Percentiles rank a stretch among this genome's conserved stretches.
Evolutionary conservation across 2,329 filamentous ascomycete species (phyloP).

Genomic region (Colletotrichum higginsianum): DNA sequence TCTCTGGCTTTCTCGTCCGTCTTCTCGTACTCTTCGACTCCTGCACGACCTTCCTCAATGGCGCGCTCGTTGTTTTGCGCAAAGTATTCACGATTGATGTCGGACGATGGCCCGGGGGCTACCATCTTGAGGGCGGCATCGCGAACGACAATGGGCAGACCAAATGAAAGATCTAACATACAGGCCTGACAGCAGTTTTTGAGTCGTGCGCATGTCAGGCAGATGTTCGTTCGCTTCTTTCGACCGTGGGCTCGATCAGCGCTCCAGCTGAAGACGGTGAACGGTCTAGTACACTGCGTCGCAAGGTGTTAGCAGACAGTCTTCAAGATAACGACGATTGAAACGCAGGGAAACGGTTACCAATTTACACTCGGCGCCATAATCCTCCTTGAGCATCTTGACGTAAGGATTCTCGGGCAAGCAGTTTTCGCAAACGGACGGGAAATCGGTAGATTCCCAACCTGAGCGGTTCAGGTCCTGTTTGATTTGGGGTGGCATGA

Average conservation of each 20-base stretch:
- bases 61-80: conserved; percentile 97
- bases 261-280: conserved; percentile 96
- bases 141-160: conserved; percentile 92
- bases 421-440: conserved; percentile 91
- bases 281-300: conserved; percentile 85
- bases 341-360: conserved; percentile 47
- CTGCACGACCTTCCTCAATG: conserved; percentile 90
- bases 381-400: conserved; percentile 98
- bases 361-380: conserved; percentile 88
- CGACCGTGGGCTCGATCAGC: conserved; percentile 88
- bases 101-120: conserved; percentile 90
- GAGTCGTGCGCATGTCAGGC: conserved; percentile 93
- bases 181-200: conserved; percentile 99
- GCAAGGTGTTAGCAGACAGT: conserved; percentile 42
- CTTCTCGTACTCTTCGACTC: conserved; percentile 93
- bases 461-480: conserved; percentile 95
- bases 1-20: conserved; percentile 97
- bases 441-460: conserved; percentile 95
- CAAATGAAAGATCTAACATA: conserved; percentile 98
- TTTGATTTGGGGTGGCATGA: conserved; percentile 93
- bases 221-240: conserved; percentile 95
- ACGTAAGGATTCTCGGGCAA: conserved; percentile 97
- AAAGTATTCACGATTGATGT: conserved; percentile 97
- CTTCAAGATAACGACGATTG: not conserved
- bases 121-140: conserved; percentile 99